phyloP scores from a whole-genome alignment of 1,284 basidiomycete species.

The Ceratobasidium sp. region DNA sequence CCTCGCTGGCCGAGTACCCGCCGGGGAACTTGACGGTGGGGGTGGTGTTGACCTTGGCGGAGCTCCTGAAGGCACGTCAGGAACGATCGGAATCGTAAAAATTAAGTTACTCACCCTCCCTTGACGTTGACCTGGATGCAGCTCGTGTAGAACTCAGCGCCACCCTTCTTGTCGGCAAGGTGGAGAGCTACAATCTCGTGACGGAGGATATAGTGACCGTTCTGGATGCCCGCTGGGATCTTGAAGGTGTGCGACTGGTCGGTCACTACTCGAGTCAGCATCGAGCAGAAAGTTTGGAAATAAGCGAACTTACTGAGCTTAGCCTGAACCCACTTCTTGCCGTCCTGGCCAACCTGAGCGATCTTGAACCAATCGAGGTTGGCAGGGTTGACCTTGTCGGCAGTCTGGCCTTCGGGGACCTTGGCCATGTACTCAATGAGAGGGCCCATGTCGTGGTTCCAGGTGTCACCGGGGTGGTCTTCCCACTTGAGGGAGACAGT shows the following conservation, averaged over 20 bases:
- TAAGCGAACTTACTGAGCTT: slow-evolving; percentile 50
- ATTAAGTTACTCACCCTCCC: slow-evolving; percentile 47
- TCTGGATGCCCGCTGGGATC: slow-evolving; percentile 60
- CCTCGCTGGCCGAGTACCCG: slow-evolving; percentile 40
- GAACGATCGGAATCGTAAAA: neutral
- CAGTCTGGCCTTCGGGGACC: slow-evolving; percentile 55
- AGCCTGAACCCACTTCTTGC: slow-evolving; percentile 51
- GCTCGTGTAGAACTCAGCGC: slow-evolving; percentile 76
- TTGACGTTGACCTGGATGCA: slow-evolving; percentile 67
- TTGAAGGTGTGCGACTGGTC: slow-evolving; percentile 55
- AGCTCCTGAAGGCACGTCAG: neutral
- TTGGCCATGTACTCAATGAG: slow-evolving; percentile 74
- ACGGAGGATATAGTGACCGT: slow-evolving; percentile 72
- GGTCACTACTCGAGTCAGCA: slow-evolving; percentile 46
- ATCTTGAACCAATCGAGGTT: slow-evolving; percentile 76
- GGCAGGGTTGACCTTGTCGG: slow-evolving; percentile 61
- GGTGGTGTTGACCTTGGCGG: slow-evolving; percentile 7
- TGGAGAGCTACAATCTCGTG: slow-evolving; percentile 77
- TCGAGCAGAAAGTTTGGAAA: neutral
- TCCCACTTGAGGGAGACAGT: slow-evolving; percentile 64
- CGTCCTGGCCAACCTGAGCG: slow-evolving; percentile 53
- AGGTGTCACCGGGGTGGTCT: slow-evolving; percentile 58
- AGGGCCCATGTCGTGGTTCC: slow-evolving; percentile 75
- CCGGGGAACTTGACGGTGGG: slow-evolving; percentile 42
- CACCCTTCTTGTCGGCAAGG: slow-evolving; percentile 56